Evolutionary conservation across 2,329 filamentous ascomycete species (phyloP), one percentile per base, ranked within the genome.

Genomic region (Leptosphaerulina australis): DNA sequence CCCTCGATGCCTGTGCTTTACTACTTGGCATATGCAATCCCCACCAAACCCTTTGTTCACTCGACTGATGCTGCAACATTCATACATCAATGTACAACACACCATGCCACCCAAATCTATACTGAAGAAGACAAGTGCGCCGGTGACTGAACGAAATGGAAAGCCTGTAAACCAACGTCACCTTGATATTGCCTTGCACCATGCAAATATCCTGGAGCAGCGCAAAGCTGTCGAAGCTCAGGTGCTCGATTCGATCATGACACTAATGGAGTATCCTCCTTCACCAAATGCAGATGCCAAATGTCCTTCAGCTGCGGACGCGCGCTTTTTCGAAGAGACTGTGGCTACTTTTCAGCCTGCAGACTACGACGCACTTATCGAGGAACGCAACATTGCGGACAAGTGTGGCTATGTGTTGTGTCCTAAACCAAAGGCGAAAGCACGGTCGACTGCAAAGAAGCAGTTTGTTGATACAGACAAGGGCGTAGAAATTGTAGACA

Each of bases 341-440:
- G 76, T 97, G 18, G 76, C 81, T 8, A 79, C 84, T 33, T 97
- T 97, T 74, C 90, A 93, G 69, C 90, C 92, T 0, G 81, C 83
- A 44, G 93, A 99, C 76, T 96, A 95, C 76, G 91, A 96, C 67
- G 88, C 90, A 58, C 78, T 97, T 39, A 86, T 97, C 53, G 83
- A 88, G 58, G 94, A 99, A 77, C 88, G 94, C 64, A 95, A 96
- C 70, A 88, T 90, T 59, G 87, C 90, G 62, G 83, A 82, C 33
- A 80, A 83, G 15, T 99, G 94, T 74, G 94, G 91, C 1, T 97
- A 97, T 70, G 79, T 83, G 0, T 80, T 97, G 21, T 99, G 94
- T 71, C 75, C 83, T 0, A 81, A 80, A 12, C 79, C 83, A n/a
- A 85, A 85, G 41, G 75, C 79, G 12, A 75, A 78, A 9, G 81